phyloP scores from a whole-genome alignment of 2,329 filamentous ascomycete genomes.

The Fusarium coicis region DNA sequence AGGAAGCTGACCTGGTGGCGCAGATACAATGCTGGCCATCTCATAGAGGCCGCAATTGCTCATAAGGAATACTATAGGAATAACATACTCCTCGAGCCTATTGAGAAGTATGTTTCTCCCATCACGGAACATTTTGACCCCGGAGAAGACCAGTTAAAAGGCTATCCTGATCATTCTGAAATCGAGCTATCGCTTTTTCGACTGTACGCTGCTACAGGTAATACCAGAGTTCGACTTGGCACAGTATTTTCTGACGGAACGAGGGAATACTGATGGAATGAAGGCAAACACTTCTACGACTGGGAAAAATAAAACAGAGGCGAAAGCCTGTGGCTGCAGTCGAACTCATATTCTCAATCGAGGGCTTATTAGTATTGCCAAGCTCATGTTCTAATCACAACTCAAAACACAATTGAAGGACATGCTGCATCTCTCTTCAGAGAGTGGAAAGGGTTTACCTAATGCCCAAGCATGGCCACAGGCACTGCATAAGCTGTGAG shows the following conservation, averaged over 20 bases:
- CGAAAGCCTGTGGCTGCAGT: constrained; percentile 59
- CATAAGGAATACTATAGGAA: constrained; percentile 65
- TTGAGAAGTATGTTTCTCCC: constrained; percentile 53
- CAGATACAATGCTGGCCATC: constrained; percentile 68
- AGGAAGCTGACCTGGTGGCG: background rate
- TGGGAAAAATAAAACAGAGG: constrained; percentile 62
- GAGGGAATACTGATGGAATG: constrained; percentile 63
- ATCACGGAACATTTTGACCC: constrained; percentile 64
- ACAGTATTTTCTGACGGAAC: constrained; percentile 64
- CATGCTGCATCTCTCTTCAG: constrained; percentile 52
- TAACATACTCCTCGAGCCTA: constrained; percentile 55
- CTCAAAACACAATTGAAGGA: constrained; percentile 56
- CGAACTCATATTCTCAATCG: constrained; percentile 58
- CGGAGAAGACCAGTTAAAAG: constrained; percentile 59
- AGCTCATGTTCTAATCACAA: constrained; percentile 63
- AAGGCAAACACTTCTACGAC: constrained; percentile 64
- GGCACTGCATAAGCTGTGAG: constrained; percentile 62
- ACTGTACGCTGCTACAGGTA: constrained; percentile 50
- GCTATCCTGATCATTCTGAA: constrained; percentile 63
- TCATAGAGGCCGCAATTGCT: constrained; percentile 70
- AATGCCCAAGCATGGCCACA: constrained; percentile 44
- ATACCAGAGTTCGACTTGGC: constrained; percentile 56
- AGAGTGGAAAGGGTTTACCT: constrained; percentile 34
- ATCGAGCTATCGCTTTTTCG: constrained; percentile 61
- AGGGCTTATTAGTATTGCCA: constrained; percentile 63